Percentiles rank a stretch among this genome's conserved stretches.
Evolutionary conservation across 129 eudicot genomes (phyloP).

Genomic region (Helianthus annuus): HanXRQr2.0-SUNRISE NC_035441.2:10807135-10807634

Average conservation of each 20-base stretch:
- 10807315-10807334: slow-evolving; percentile 80
- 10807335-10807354: slow-evolving; percentile 20
- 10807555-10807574: too few relatives aligned
- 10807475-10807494: slow-evolving; percentile 28
- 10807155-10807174: background rate
- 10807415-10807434: slow-evolving; percentile 13
- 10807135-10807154: background rate
- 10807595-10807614: too few relatives aligned
- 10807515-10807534: background rate
- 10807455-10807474: slow-evolving; percentile 22
- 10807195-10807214: background rate
- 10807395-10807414: background rate
- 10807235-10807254: background rate
- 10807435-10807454: background rate
- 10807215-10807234: background rate
- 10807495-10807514: slow-evolving; percentile 18
- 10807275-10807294: slow-evolving; percentile 80
- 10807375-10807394: background rate
- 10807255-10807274: slow-evolving; percentile 24
- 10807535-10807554: background rate
- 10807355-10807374: slow-evolving; percentile 20
- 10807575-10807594: too few relatives aligned
- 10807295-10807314: slow-evolving; percentile 79
- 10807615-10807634: too few relatives aligned
- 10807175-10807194: background rate